Base-by-base conservation (phyloP, 1,284 basidiomycete species). In the Athelia sp. region DNA sequence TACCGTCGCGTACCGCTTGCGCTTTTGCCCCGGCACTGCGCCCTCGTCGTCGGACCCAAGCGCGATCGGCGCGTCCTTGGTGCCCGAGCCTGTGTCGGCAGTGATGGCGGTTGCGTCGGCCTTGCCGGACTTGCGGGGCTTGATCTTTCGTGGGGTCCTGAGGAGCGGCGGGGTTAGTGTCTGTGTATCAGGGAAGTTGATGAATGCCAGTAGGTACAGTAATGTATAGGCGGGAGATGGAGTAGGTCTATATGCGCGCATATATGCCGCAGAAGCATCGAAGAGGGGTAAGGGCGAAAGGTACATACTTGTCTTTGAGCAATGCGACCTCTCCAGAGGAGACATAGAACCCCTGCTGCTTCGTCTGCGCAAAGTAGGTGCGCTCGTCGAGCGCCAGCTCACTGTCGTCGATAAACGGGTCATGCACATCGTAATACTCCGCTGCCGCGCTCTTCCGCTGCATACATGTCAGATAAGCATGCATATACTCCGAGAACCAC, bases 351-450 rank as follows among this genome's bases (percentile, higher is more conserved):
- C 95, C 95, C 58, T 92, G 86, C 59, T 95, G 90, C 67, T 90
- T 93, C 2, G 94, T 95, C 67, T 93, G 43, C 23, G 43, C 43
- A 23, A 44, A 44, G 68, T 84, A 91, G 2, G 89, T 93, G 1
- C 93, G 86, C 62, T 95, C 87, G 69, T 98, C 94, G 38, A 95
- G 74, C 18, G 82, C 84, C 49, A 97, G 78, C 64, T 99, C 95
- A 0, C 93, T 93, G 69, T 99, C 96, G 73, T 99, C 96, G 61
- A 99, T 98, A 70, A 98, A 98, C 0, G 92, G 90, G 69, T 99
- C 96, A 1, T 79, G 75, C 17, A 87, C 75, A 69, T 99, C 95
- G 73, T 99, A 99, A 62, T 88, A 87, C 56, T 89, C 86, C 19
- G 78, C 66, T 0, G 72, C 71, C 3, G 72, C 69, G 50, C 76